Percentiles rank a stretch among this genome's conserved stretches.
phyloP scores from a whole-genome alignment of 2,329 filamentous ascomycete species.

The Curvularia sp. region DNA sequence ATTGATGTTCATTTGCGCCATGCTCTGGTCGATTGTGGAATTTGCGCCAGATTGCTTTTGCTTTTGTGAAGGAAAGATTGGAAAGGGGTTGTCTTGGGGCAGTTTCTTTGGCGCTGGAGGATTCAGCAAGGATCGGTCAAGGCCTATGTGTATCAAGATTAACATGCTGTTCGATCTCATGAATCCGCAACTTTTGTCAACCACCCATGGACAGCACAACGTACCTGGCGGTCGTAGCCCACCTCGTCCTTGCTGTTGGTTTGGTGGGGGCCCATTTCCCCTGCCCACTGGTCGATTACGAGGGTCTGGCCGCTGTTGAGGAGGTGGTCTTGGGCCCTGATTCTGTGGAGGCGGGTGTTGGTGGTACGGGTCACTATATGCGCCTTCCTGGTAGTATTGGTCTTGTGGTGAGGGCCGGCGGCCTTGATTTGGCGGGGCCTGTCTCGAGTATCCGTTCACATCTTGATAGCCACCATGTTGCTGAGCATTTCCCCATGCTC shows the following conservation, averaged over 20 bases:
- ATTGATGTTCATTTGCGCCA: slow-evolving; percentile 47
- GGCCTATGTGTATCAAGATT: slow-evolving; percentile 31
- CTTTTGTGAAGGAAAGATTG: slow-evolving; percentile 53
- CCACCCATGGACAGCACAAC: slow-evolving; percentile 7
- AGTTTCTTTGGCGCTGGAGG: slow-evolving; percentile 37
- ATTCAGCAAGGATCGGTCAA: slow-evolving; percentile 41
- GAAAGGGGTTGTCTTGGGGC: slow-evolving; percentile 58
- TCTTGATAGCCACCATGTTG: slow-evolving; percentile 36
- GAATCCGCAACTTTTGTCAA: background rate
- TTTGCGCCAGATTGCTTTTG: slow-evolving; percentile 20
- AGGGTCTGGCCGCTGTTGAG: slow-evolving; percentile 38
- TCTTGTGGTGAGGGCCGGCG: slow-evolving; percentile 29
- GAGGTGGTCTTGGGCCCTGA: slow-evolving; percentile 28
- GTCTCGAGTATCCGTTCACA: slow-evolving; percentile 31
- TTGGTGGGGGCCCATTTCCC: slow-evolving; percentile 31
- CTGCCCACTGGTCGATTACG: slow-evolving; percentile 36
- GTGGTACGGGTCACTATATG: slow-evolving; percentile 36
- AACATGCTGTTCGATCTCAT: slow-evolving; percentile 8
- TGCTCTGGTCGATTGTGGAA: slow-evolving; percentile 43
- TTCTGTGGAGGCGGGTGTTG: slow-evolving; percentile 36
- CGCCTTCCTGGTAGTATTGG: slow-evolving; percentile 39
- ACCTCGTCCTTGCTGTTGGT: slow-evolving; percentile 33
- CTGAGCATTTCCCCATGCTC: slow-evolving; percentile 38
- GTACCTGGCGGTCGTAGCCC: slow-evolving; percentile 42
- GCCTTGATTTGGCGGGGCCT: slow-evolving; percentile 24